phyloP scores from a whole-genome alignment of 345 rosid species.

The Balakata baccata region DNA sequence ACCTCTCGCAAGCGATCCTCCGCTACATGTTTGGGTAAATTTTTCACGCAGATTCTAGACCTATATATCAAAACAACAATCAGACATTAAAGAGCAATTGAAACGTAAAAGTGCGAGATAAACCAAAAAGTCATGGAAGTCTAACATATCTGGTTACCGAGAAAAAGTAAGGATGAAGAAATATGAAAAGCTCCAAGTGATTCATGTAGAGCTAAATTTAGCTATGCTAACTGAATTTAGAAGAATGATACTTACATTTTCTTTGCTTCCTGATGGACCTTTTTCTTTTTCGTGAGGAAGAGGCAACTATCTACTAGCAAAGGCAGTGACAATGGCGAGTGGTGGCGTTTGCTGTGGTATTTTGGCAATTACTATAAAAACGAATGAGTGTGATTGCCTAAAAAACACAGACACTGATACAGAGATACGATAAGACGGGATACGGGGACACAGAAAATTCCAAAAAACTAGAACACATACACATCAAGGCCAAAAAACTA shows the following conservation, averaged over 20 bases:
- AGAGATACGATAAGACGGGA: too few species aligned
- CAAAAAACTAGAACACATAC: too few species aligned
- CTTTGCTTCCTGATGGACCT: neutral
- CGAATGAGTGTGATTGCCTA: too few species aligned
- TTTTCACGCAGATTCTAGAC: conserved; percentile 88
- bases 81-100: too few species aligned
- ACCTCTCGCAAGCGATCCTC: conserved; percentile 65
- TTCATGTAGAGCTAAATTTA: too few species aligned
- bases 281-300: neutral
- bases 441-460: too few species aligned
- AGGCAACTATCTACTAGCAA: neutral
- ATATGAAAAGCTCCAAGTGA: neutral
- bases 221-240: neutral
- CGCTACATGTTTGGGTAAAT: conserved; percentile 58
- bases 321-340: neutral
- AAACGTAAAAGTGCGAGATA: neutral
- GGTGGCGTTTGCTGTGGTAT: neutral
- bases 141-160: neutral
- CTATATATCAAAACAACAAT: conserved; percentile 21
- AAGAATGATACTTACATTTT: conserved; percentile 2
- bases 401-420: too few species aligned
- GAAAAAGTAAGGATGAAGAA: neutral
- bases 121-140: too few species aligned
- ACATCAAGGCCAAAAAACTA: too few species aligned
- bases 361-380: too few species aligned